These are phyloP conservation scores for Otatea glauca DNA, from an alignment of 176 grass and related monocot genomes.

Conservation along the genomic window DNA sequence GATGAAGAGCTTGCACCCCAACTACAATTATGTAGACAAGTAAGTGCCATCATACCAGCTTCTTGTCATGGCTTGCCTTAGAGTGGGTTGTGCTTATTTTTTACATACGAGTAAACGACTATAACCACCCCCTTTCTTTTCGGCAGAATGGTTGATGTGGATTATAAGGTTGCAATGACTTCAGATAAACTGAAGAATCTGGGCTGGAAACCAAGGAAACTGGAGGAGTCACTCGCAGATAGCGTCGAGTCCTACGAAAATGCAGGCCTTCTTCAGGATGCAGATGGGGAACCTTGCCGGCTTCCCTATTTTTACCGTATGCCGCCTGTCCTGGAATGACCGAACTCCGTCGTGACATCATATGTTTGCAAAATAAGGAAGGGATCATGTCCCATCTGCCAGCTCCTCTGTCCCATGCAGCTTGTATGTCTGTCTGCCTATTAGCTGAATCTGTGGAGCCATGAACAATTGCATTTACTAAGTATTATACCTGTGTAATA, in stretches of 20 bases:
- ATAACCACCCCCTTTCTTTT: not conserved
- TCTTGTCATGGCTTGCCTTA: not conserved
- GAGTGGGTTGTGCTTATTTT: not conserved
- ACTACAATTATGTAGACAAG: conserved; percentile 42
- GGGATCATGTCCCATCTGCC: not conserved
- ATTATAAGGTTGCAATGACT: not conserved
- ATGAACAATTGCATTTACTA: not conserved
- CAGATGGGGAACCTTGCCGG: not conserved
- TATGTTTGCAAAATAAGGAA: not conserved
- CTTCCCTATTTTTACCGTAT: conserved; percentile 7
- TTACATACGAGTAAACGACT: not conserved
- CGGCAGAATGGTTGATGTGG: conserved; percentile 29
- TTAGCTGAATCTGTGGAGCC: not conserved
- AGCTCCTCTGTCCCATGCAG: not conserved
- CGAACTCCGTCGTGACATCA: not conserved
- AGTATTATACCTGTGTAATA: not conserved
- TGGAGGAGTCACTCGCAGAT: conserved; percentile 31
- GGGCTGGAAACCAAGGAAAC: conserved; percentile 40
- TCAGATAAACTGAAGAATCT: conserved; percentile 42
- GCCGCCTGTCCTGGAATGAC: not conserved
- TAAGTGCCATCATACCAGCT: not conserved
- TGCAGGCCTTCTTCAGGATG: conserved; percentile 37
- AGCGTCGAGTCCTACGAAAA: conserved; percentile 32
- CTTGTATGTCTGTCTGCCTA: not conserved
- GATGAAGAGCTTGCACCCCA: conserved; percentile 29